phyloP scores from a whole-genome alignment of 2,329 filamentous ascomycete species.

The Aspergillus uvarum region DNA sequence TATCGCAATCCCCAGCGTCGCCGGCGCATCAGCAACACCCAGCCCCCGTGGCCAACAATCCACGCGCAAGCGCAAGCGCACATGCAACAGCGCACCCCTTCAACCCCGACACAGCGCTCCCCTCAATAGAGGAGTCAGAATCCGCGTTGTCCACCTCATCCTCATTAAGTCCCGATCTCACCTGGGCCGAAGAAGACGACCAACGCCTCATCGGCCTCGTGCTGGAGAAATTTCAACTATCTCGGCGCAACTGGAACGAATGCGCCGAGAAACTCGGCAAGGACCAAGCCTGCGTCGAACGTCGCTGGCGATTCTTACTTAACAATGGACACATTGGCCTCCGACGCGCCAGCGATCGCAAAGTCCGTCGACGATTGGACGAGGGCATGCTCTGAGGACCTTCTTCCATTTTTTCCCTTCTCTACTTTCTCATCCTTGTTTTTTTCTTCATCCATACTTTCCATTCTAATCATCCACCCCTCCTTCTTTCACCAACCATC shows the following conservation, averaged over 20 bases:
- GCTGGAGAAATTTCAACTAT: constrained; percentile 46
- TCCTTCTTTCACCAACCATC: neutral
- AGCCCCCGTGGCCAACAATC: neutral
- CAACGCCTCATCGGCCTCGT: constrained; percentile 44
- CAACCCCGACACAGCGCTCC: constrained; percentile 35
- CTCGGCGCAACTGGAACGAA: constrained; percentile 46
- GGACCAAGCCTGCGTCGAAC: constrained; percentile 42
- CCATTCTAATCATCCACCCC: neutral
- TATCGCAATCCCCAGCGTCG: constrained; percentile 34
- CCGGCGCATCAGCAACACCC: constrained; percentile 20
- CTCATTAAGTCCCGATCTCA: neutral
- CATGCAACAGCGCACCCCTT: constrained; percentile 17
- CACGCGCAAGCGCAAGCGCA: constrained; percentile 3
- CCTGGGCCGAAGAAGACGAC: constrained; percentile 45
- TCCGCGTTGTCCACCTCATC: constrained; percentile 8
- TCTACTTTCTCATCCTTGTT: neutral
- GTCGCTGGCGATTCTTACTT: constrained; percentile 44
- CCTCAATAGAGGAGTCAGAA: constrained; percentile 36
- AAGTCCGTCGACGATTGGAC: constrained; percentile 27
- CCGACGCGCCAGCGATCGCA: constrained; percentile 30
- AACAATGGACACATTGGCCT: constrained; percentile 46
- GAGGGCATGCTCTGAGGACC: constrained; percentile 25
- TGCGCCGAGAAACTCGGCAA: constrained; percentile 46
- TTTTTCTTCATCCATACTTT: neutral
- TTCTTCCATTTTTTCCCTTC: constrained; percentile 2